These are phyloP conservation scores for Xylaria acuta DNA, from an alignment of 495 filamentous ascomycete species.

Conservation along the genomic window DNA sequence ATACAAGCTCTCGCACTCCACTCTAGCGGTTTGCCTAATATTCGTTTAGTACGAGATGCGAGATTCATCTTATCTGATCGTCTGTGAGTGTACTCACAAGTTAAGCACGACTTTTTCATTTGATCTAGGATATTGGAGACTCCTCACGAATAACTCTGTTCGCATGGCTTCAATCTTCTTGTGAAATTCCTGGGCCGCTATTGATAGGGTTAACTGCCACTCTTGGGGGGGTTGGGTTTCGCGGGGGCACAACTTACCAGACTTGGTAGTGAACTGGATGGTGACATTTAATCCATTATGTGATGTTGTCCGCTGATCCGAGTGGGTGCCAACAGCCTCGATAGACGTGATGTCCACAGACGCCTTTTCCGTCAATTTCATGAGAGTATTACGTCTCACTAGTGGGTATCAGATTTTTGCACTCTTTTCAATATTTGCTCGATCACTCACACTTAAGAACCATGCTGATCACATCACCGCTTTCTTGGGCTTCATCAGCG, in stretches of 20 bases:
- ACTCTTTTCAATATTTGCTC: not conserved
- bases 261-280: conserved; percentile 21
- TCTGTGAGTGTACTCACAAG: conserved; percentile 22
- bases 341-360: conserved; percentile 7
- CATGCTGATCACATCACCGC: conserved; percentile 5
- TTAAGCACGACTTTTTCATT: conserved; percentile 33
- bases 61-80: too few relatives aligned
- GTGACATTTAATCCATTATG: not conserved
- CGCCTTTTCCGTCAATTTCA: conserved; percentile 1
- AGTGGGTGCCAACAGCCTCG: not conserved
- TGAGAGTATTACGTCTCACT: conserved; percentile 13
- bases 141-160: conserved; percentile 33
- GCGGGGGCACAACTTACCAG: not conserved
- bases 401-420: not conserved
- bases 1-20: conserved; percentile 32
- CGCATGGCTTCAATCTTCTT: conserved; percentile 33
- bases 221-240: too few relatives aligned
- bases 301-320: conserved; percentile 10
- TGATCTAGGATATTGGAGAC: conserved; percentile 27
- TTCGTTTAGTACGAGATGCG: not conserved
- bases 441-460: conserved; percentile 20
- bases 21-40: conserved; percentile 28
- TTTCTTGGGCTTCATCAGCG: not conserved
- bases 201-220: not conserved
- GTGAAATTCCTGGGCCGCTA: conserved; percentile 20